Base-by-base conservation (phyloP, 768 basidiomycete genomes). In the Macrolepiota albuminosa region DNA sequence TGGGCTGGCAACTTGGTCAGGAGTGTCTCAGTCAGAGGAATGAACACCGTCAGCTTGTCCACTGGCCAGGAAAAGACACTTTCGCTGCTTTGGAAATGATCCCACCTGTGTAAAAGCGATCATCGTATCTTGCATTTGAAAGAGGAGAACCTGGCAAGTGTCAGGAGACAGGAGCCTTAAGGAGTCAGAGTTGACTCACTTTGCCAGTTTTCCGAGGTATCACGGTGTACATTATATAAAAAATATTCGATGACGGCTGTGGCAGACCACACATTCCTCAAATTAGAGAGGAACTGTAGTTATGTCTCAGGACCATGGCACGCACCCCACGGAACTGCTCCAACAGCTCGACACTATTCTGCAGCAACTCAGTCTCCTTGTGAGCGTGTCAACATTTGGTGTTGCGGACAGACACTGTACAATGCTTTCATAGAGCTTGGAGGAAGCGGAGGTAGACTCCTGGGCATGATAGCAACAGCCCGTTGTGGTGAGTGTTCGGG, bases 201-300 rank as follows among this genome's bases (percentile, higher is more conserved):
- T 72, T 67, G n/a, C 74, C 56, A 13, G 63, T 63, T 57, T 75
- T 70, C 84, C 84, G 87, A 0, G 87, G 86, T 53, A 85, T 75
- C 26, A 85, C 73, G 14, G 68, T 71, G 50, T 73, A 75, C 16
- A 88, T 65, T 42, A 89, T 74, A 61, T 81, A 83, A 1, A 83
- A 21, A 21, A 6, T 87, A 67, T 67, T 89, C 88, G 18, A 78
- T 63, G 9, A 84, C 54, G 7, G 81, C 77, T 0, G 84, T 84
- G 46, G 85, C 61, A 21, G 77, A 75, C 76, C 81, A 84, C 47
- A 89, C 84, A 60, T 85, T 84, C 40, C 75, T 76, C 1, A 87
- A 84, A 62, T 83, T 83, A n/a, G 88, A 89, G 10, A 88, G 74
- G 56, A 83, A 81, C 87, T 83, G 13, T 39, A 37, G 57, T 33